Conservation (phyloP, 768 basidiomycete genomes). For the Mycena rebaudengoi region DNA sequence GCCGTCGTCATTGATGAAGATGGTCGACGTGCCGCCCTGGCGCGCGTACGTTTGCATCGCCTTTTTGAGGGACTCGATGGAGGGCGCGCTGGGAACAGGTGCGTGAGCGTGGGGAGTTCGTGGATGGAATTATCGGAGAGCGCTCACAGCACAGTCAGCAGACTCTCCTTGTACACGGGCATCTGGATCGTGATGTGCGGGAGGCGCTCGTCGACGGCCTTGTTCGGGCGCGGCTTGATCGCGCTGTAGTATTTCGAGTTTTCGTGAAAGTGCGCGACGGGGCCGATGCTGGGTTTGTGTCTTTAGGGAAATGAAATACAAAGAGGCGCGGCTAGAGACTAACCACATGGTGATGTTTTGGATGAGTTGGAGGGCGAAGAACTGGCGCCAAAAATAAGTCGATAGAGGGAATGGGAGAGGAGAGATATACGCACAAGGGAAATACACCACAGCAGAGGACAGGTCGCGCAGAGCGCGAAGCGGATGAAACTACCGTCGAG, state of each 20-base stretch:
- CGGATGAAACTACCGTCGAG: constrained; percentile 68
- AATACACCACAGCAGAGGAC: constrained; percentile 78
- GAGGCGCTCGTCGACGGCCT: constrained; percentile 59
- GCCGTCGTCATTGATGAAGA: constrained; percentile 86
- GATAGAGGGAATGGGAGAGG: constrained; percentile 25
- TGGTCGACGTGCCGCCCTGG: constrained; percentile 80
- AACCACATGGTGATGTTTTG: constrained; percentile 74
- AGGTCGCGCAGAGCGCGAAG: constrained; percentile 68
- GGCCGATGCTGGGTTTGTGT: constrained; percentile 68
- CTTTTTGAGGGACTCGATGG: constrained; percentile 77
- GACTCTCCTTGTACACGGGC: constrained; percentile 86
- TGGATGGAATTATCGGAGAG: too few relatives aligned
- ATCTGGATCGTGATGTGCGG: constrained; percentile 86
- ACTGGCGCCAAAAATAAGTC: constrained; percentile 48
- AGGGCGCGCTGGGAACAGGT: too few relatives aligned
- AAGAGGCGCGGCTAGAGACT: constrained; percentile 32
- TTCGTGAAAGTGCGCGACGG: constrained; percentile 79
- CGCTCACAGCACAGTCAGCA: constrained; percentile 75
- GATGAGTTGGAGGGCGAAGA: constrained; percentile 79
- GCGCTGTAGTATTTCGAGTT: constrained; percentile 88
- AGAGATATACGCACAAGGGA: constrained; percentile 57
- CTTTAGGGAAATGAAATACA: constrained; percentile 51
- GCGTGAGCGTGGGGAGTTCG: too few relatives aligned
- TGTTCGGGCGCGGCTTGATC: constrained; percentile 59
- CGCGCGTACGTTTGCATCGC: constrained; percentile 90